Conservation (phyloP, 495 filamentous ascomycete species). For the Aspergillus incahuasiensis region DNA sequence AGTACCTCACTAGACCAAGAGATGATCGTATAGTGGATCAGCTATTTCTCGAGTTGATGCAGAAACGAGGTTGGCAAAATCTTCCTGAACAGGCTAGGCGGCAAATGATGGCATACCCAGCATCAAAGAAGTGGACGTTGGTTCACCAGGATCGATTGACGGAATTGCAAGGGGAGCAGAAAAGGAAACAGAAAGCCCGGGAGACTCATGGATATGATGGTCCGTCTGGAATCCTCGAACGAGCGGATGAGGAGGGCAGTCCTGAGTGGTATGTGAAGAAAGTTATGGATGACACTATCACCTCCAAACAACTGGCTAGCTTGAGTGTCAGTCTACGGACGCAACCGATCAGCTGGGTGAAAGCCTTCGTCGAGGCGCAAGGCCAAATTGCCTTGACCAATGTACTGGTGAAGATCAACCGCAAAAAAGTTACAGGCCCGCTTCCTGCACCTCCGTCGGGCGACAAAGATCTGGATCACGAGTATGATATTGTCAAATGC, state of each 20-base stretch:
- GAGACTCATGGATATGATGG: slow-evolving; percentile 58
- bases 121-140: slow-evolving; percentile 94
- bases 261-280: slow-evolving; percentile 98
- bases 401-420: slow-evolving; percentile 87
- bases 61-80: slow-evolving; percentile 94
- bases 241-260: slow-evolving; percentile 88
- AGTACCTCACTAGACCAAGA: slow-evolving; percentile 62
- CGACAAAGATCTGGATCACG: slow-evolving; percentile 85
- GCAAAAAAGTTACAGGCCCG: slow-evolving; percentile 71
- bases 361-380: slow-evolving; percentile 93
- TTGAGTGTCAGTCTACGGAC: slow-evolving; percentile 91
- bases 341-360: slow-evolving; percentile 96
- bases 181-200: slow-evolving; percentile 67
- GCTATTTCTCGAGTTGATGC: slow-evolving; percentile 90
- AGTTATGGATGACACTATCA: slow-evolving; percentile 93
- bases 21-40: slow-evolving; percentile 88
- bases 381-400: slow-evolving; percentile 96
- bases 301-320: slow-evolving; percentile 83
- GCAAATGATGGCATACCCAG: slow-evolving; percentile 92
- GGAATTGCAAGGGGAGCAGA: slow-evolving; percentile 92
- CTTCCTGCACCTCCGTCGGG: slow-evolving; percentile 58
- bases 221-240: slow-evolving; percentile 59
- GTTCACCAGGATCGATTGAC: slow-evolving; percentile 92
- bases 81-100: slow-evolving; percentile 91
- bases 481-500: slow-evolving; percentile 98